These are phyloP conservation scores for Eragrostis curvula DNA, from an alignment of 176 grass and related monocot genomes.

Conservation along the genomic window DNA sequence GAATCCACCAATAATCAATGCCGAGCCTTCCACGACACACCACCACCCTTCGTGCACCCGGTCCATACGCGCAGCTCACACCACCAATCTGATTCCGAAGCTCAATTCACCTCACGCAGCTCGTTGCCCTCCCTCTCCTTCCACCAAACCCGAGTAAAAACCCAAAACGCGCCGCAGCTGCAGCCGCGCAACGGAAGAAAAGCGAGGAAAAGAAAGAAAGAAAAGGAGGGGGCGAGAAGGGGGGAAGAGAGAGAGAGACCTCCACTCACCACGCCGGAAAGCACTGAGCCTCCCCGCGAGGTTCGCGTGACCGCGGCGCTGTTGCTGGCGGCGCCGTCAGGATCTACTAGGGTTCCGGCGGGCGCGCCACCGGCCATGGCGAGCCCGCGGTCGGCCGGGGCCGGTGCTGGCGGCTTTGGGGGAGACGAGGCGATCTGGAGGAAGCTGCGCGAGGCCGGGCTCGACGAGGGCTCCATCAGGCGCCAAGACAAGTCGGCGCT, in stretches of 20 bases:
- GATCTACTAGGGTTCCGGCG: constrained; percentile 69
- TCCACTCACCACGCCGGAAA: constrained; percentile 51
- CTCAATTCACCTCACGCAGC: too few relatives aligned
- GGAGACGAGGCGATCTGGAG: constrained; percentile 88
- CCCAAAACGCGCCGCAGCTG: neutral
- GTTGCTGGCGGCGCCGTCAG: neutral
- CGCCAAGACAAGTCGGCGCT: constrained; percentile 76
- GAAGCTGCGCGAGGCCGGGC: constrained; percentile 72
- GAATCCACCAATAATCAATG: constrained; percentile 19
- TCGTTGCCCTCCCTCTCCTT: neutral
- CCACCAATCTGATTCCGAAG: too few relatives aligned
- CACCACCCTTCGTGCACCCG: constrained; percentile 18
- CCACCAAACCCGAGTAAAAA: constrained; percentile 41
- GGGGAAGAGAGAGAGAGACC: constrained; percentile 29
- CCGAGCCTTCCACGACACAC: neutral
- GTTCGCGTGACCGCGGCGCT: constrained; percentile 3
- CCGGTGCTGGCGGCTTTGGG: neutral
- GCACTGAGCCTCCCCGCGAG: constrained; percentile 33
- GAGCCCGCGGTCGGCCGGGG: constrained; percentile 53
- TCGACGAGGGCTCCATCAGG: constrained; percentile 86
- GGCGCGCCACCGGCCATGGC: constrained; percentile 62
- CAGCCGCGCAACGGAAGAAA: neutral
- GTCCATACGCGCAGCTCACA: constrained; percentile 14
- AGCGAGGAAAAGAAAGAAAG: neutral
- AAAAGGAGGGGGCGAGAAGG: neutral